Percentiles rank a stretch among this genome's conserved stretches.
phyloP scores from a whole-genome alignment of 768 basidiomycete genomes.

The Cystobasidium onofrii region DNA sequence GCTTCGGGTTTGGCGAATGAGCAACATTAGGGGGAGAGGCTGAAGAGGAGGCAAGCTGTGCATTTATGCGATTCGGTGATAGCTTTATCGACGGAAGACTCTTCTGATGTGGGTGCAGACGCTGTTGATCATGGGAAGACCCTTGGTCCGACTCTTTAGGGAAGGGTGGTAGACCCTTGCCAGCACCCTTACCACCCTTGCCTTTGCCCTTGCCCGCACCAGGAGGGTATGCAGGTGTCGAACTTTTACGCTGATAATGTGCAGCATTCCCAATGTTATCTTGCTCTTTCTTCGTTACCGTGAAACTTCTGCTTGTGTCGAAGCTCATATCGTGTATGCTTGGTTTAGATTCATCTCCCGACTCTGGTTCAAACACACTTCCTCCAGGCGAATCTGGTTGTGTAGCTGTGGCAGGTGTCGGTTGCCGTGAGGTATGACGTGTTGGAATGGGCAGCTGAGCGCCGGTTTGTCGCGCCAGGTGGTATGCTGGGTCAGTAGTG shows the following conservation, averaged over 20 bases:
- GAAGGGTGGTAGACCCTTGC: conserved; percentile 9
- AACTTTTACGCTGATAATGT: neutral
- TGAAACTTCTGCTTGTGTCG: neutral
- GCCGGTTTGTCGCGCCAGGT: conserved; percentile 43
- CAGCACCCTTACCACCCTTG: conserved; percentile 18
- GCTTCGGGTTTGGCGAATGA: neutral
- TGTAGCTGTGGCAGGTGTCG: neutral
- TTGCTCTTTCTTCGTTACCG: neutral
- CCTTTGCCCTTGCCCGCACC: conserved; percentile 36
- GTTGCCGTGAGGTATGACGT: neutral
- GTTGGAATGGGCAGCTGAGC: conserved; percentile 49
- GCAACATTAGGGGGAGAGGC: neutral
- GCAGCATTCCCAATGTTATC: neutral
- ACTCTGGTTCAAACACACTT: neutral
- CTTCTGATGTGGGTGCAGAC: neutral
- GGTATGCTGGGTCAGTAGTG: conserved; percentile 64
- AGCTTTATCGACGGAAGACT: conserved; percentile 2
- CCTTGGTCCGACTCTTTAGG: neutral
- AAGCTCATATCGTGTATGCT: conserved; percentile 17
- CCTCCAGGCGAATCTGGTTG: conserved; percentile 30
- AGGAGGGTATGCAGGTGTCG: neutral
- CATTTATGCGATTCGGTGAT: neutral
- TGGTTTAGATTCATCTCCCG: neutral
- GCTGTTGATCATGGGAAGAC: neutral
- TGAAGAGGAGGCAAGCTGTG: neutral